Percentiles rank a stretch among this genome's conserved stretches.
Conservation (phyloP, 129 eudicot genomes). For the sunflower (Helianthus annuus) region HanXRQr2.0-SUNRISE NC_035442.2:155946025-155946524, state of each 20-base stretch:
- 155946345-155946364: too few relatives aligned
- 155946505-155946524: constrained; percentile 62
- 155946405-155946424: constrained; percentile 26
- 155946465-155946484: constrained; percentile 52
- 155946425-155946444: constrained; percentile 24
- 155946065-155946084: too few relatives aligned
- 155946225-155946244: background rate
- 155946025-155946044: too few relatives aligned
- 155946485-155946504: constrained; percentile 60
- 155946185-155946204: background rate
- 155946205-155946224: background rate
- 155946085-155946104: too few relatives aligned
- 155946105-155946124: too few relatives aligned
- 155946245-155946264: background rate
- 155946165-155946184: too few relatives aligned
- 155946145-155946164: too few relatives aligned
- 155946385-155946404: constrained; percentile 1
- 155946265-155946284: background rate
- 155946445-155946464: constrained; percentile 23
- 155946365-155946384: background rate
- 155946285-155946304: background rate
- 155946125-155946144: too few relatives aligned
- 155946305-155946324: background rate
- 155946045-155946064: too few relatives aligned
- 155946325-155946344: too few relatives aligned